These are phyloP conservation scores for Penicillium sp. DNA, from an alignment of 2,329 filamentous ascomycete genomes.

Conservation along the genomic window DNA sequence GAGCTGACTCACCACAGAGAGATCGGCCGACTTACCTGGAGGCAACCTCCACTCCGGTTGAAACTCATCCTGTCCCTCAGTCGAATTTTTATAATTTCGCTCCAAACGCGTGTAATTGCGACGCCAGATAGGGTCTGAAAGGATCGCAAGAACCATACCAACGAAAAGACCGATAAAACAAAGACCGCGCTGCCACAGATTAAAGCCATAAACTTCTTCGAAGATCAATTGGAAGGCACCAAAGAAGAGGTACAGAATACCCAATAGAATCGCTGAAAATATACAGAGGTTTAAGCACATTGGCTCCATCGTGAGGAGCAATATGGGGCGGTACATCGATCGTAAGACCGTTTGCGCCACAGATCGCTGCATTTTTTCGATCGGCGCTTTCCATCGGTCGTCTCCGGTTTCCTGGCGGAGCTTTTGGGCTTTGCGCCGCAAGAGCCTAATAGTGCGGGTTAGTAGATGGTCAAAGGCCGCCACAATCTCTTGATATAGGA, in stretches of 20 bases:
- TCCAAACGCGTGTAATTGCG: conserved; percentile 49
- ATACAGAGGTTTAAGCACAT: conserved; percentile 84
- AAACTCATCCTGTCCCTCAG: conserved; percentile 51
- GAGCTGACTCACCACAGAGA: conserved; percentile 5
- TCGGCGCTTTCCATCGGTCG: conserved; percentile 72
- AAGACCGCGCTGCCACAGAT: conserved; percentile 77
- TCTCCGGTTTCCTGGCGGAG: conserved; percentile 78
- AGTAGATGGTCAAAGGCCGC: conserved; percentile 39
- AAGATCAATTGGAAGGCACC: conserved; percentile 86
- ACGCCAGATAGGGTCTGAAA: conserved; percentile 53
- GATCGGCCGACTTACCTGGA: conserved; percentile 53
- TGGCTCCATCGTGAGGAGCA: conserved; percentile 78
- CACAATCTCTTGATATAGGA: not conserved
- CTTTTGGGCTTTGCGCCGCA: conserved; percentile 71
- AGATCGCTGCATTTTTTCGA: conserved; percentile 72
- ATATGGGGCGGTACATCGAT: conserved; percentile 69
- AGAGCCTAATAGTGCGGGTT: conserved; percentile 53
- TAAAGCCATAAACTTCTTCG: conserved; percentile 71
- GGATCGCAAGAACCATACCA: conserved; percentile 51
- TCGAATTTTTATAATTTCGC: conserved; percentile 40
- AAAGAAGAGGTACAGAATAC: conserved; percentile 88
- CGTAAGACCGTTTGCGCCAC: conserved; percentile 63
- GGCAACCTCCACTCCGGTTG: conserved; percentile 89
- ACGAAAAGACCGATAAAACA: conserved; percentile 66
- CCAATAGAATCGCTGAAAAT: conserved; percentile 81